These are phyloP conservation scores for Chloris gayana DNA, from an alignment of 176 grass and related monocot genomes.

Conservation along the genomic window DNA sequence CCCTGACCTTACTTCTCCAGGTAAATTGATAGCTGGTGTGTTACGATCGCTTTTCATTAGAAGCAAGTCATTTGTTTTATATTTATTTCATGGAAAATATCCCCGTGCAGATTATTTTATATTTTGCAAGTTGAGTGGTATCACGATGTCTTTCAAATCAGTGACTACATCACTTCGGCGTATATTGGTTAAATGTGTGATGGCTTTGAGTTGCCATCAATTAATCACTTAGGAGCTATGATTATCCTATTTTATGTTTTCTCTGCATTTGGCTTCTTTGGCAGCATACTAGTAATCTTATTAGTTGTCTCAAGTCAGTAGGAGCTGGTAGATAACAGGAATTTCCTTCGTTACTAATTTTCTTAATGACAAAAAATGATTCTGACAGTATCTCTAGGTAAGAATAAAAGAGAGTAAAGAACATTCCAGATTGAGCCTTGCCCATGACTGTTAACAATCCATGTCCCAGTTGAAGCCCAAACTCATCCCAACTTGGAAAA, in stretches of 20 bases:
- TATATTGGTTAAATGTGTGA: slow-evolving; percentile 10
- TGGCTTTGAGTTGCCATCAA: slow-evolving; percentile 26
- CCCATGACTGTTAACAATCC: neutral
- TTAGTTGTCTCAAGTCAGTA: slow-evolving; percentile 29
- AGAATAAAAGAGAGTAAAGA: neutral
- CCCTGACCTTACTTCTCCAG: slow-evolving; percentile 47
- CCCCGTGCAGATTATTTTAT: slow-evolving; percentile 13
- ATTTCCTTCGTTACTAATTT: slow-evolving; percentile 4
- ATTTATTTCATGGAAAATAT: slow-evolving; percentile 40
- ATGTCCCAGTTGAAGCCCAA: neutral
- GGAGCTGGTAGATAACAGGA: slow-evolving; percentile 14
- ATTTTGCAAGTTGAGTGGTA: slow-evolving; percentile 21
- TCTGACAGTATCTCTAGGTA: neutral
- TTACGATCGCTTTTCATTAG: neutral
- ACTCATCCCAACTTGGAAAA: neutral
- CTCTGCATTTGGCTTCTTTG: slow-evolving; percentile 19
- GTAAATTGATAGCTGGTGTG: slow-evolving; percentile 35
- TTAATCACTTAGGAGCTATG: slow-evolving; percentile 25
- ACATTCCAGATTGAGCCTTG: neutral
- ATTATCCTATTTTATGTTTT: slow-evolving; percentile 6
- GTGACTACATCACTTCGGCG: neutral
- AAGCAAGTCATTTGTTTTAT: slow-evolving; percentile 15
- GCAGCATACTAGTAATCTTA: neutral
- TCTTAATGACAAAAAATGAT: neutral
- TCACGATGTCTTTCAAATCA: slow-evolving; percentile 28